Evolutionary conservation across 768 basidiomycete species (phyloP).

Genomic region (Pisolithus sp.): DNA sequence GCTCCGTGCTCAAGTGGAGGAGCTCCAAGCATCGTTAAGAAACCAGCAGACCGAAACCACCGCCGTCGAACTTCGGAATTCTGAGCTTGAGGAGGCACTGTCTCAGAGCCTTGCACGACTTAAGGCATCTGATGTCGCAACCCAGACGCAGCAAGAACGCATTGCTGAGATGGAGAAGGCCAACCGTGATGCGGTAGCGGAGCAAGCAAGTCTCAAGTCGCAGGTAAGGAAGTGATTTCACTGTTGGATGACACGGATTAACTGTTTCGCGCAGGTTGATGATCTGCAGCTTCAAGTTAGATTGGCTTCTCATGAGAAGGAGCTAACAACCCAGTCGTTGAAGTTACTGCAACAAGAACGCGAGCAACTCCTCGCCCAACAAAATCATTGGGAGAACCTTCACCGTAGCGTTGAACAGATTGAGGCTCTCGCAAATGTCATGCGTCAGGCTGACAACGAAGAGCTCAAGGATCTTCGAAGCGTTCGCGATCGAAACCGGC

Average conservation of each 20-base stretch:
- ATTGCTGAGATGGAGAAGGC: constrained; percentile 56
- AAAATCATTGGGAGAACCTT: constrained; percentile 75
- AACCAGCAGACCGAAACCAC: constrained; percentile 41
- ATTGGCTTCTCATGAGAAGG: constrained; percentile 58
- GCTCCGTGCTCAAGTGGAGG: constrained; percentile 49
- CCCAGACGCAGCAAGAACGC: constrained; percentile 53
- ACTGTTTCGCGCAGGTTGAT: constrained; percentile 41
- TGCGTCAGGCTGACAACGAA: constrained; percentile 60
- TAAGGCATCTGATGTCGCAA: constrained; percentile 64
- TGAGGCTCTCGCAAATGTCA: constrained; percentile 53
- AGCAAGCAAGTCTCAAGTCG: constrained; percentile 50
- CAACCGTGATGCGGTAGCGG: constrained; percentile 47
- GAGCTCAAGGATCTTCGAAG: constrained; percentile 68
- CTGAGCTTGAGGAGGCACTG: constrained; percentile 68
- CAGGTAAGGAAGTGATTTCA: constrained; percentile 42
- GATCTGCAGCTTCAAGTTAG: constrained; percentile 53
- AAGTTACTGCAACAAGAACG: constrained; percentile 52
- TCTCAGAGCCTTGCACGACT: constrained; percentile 64
- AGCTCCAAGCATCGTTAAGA: constrained; percentile 38
- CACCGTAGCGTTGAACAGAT: constrained; percentile 68
- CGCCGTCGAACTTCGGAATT: constrained; percentile 43
- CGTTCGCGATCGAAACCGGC: constrained; percentile 50
- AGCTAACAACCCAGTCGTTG: constrained; percentile 45
- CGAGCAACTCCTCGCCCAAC: constrained; percentile 53
- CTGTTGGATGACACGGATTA: background rate